Percentiles rank a stretch among this genome's conserved stretches.
These are phyloP conservation scores for Salix koriyanagi DNA, from an alignment of 345 rosid species.

Conservation along the genomic window DNA sequence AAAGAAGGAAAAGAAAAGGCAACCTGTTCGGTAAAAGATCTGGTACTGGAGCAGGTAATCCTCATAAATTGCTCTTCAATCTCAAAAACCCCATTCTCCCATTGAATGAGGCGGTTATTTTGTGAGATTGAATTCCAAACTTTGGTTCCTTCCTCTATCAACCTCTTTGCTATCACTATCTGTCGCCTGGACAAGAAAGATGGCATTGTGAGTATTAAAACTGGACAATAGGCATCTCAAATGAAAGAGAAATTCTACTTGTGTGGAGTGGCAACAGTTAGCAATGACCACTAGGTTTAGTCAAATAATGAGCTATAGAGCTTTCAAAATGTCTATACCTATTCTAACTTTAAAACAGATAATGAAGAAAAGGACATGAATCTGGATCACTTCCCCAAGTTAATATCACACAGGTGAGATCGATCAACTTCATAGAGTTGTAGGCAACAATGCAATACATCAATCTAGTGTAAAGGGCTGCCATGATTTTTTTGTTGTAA, in stretches of 20 bases:
- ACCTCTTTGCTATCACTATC: constrained; percentile 60
- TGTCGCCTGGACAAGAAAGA: constrained; percentile 48
- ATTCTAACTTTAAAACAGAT: not conserved
- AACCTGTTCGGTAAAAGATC: constrained; percentile 79
- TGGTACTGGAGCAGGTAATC: constrained; percentile 65
- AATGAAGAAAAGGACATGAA: not conserved
- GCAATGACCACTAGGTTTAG: not conserved
- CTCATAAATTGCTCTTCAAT: constrained; percentile 83
- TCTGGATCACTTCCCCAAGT: not conserved
- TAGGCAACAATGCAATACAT: not conserved
- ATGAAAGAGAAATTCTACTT: not conserved
- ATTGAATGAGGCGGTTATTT: constrained; percentile 57
- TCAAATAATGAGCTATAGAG: constrained; percentile 8
- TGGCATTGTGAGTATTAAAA: not conserved
- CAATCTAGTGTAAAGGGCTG: not conserved
- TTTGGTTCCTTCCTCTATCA: constrained; percentile 89
- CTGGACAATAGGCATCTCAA: not conserved
- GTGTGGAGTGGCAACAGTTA: not conserved
- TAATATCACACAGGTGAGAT: not conserved
- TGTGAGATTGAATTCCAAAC: constrained; percentile 71
- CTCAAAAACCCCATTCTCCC: constrained; percentile 68
- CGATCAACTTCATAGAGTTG: not conserved
- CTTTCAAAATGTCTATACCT: not conserved
- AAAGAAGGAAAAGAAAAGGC: constrained; percentile 7
- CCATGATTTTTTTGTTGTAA: not conserved